Percentiles rank a stretch among this genome's conserved stretches.
Conservation (phyloP, 257 asterid species). For the Gentiana dahurica region DNA sequence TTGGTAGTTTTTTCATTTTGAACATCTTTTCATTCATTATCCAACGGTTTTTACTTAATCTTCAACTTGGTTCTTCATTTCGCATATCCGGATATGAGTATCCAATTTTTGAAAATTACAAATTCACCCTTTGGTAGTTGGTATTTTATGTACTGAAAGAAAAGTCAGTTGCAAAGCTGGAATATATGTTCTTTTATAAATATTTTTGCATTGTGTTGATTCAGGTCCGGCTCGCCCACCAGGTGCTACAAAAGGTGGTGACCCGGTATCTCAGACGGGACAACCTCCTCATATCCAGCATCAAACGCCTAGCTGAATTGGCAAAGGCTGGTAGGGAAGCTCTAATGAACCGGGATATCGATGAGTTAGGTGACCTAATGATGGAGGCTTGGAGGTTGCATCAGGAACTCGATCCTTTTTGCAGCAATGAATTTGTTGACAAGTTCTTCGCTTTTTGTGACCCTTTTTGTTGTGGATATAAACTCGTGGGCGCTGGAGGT, state of each 20-base stretch:
- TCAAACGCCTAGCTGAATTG: slow-evolving; percentile 77
- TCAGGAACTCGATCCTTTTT: slow-evolving; percentile 93
- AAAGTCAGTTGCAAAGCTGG: background rate
- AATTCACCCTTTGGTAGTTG: too few relatives aligned
- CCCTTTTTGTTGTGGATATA: slow-evolving; percentile 66
- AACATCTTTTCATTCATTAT: too few relatives aligned
- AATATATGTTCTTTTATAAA: background rate
- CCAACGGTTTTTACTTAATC: too few relatives aligned
- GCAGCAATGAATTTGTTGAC: slow-evolving; percentile 89
- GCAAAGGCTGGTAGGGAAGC: slow-evolving; percentile 92
- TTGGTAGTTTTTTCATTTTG: too few relatives aligned
- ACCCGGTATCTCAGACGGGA: slow-evolving; percentile 82
- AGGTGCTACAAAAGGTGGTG: slow-evolving; percentile 94
- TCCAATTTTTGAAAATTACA: too few relatives aligned
- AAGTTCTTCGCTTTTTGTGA: slow-evolving; percentile 55
- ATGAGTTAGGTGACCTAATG: slow-evolving; percentile 67
- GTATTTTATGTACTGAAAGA: background rate
- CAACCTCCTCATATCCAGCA: slow-evolving; percentile 78
- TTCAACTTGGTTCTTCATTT: too few relatives aligned
- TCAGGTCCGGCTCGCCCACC: slow-evolving; percentile 92
- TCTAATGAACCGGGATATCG: slow-evolving; percentile 69
- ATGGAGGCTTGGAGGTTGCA: slow-evolving; percentile 93
- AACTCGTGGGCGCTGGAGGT: slow-evolving; percentile 98
- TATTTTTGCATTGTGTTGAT: slow-evolving; percentile 6
- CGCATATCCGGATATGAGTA: too few relatives aligned